A percentile compares a stretch with the other conserved stretches of the same genome.
These are phyloP conservation scores for Aspergillus wentii DNA, from an alignment of 495 filamentous ascomycete species.

Conservation along the genomic window DNA sequence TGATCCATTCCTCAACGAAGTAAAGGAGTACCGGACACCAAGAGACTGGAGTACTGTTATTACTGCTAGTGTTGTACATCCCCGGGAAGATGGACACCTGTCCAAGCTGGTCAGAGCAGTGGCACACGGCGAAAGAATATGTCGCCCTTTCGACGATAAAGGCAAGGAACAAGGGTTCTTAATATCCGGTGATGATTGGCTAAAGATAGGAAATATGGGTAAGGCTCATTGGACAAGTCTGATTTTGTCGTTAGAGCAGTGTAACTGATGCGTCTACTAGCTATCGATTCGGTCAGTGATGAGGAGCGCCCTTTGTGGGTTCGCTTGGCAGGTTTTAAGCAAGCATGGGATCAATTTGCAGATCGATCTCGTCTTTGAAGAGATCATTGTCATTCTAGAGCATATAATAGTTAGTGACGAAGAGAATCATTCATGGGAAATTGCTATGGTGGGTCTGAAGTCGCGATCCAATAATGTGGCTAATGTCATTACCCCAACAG, in stretches of 20 bases:
- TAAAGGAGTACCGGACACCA: constrained; percentile 42
- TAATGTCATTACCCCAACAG: too few species aligned
- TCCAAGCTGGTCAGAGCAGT: constrained; percentile 69
- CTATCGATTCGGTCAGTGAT: constrained; percentile 26
- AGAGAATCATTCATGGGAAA: too few species aligned
- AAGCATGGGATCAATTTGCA: constrained; percentile 26
- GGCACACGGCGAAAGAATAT: constrained; percentile 48
- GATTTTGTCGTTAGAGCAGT: not conserved
- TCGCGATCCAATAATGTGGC: too few species aligned
- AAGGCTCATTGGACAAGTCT: constrained; percentile 41
- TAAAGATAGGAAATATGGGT: constrained; percentile 57
- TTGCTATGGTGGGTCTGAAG: too few species aligned
- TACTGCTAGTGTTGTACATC: constrained; percentile 42
- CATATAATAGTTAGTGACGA: too few species aligned
- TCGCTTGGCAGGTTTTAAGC: constrained; percentile 31
- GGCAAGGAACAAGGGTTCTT: constrained; percentile 39
- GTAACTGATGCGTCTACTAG: constrained; percentile 18
- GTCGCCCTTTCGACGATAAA: constrained; percentile 33
- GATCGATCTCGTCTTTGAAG: constrained; percentile 20
- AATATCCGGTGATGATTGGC: constrained; percentile 67
- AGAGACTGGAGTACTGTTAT: constrained; percentile 53
- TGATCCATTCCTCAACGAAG: constrained; percentile 47
- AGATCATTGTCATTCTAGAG: too few species aligned
- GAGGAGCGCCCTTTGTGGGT: constrained; percentile 23
- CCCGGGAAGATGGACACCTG: constrained; percentile 73